Conservation (phyloP, 257 asterid species). For the Lavandula angustifolia region DNA sequence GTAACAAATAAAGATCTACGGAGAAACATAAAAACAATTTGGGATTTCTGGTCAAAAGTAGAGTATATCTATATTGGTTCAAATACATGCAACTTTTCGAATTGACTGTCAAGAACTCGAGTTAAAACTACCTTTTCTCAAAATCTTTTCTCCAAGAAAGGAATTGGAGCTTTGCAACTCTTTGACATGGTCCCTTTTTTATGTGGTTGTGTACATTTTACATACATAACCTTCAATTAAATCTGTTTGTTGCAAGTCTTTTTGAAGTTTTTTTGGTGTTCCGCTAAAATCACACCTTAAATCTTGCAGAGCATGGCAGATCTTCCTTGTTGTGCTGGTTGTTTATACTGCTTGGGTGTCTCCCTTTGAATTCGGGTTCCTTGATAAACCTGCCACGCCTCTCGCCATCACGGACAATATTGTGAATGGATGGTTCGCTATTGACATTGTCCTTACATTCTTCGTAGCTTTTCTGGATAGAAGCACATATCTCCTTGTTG, state of each 20-base stretch:
- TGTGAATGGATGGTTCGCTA: conserved; percentile 75
- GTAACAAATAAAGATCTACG: conserved; percentile 10
- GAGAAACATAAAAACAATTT: background rate
- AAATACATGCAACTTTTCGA: background rate
- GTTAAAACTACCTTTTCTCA: conserved; percentile 14
- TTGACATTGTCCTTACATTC: conserved; percentile 84
- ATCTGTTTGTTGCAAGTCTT: background rate
- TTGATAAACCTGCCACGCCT: conserved; percentile 46
- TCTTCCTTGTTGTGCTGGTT: conserved; percentile 67
- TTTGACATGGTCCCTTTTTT: conserved; percentile 3
- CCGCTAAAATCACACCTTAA: conserved; percentile 27
- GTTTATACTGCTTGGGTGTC: conserved; percentile 93
- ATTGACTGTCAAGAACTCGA: conserved; percentile 5
- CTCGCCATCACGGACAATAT: conserved; percentile 67
- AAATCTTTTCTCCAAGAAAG: background rate
- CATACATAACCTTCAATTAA: too few species aligned
- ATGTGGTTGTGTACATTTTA: conserved; percentile 6
- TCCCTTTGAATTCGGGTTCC: conserved; percentile 86
- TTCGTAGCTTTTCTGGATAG: conserved; percentile 78
- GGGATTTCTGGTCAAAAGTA: conserved; percentile 13
- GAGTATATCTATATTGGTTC: conserved; percentile 21
- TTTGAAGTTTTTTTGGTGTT: background rate
- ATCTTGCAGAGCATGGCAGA: conserved; percentile 70
- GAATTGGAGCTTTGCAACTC: conserved; percentile 2
- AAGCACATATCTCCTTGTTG: conserved; percentile 65